Evolutionary conservation across 1,284 basidiomycete genomes (phyloP), one percentile per base, ranked within the genome.

Genomic region (Apiotrichum veenhuisii): DNA sequence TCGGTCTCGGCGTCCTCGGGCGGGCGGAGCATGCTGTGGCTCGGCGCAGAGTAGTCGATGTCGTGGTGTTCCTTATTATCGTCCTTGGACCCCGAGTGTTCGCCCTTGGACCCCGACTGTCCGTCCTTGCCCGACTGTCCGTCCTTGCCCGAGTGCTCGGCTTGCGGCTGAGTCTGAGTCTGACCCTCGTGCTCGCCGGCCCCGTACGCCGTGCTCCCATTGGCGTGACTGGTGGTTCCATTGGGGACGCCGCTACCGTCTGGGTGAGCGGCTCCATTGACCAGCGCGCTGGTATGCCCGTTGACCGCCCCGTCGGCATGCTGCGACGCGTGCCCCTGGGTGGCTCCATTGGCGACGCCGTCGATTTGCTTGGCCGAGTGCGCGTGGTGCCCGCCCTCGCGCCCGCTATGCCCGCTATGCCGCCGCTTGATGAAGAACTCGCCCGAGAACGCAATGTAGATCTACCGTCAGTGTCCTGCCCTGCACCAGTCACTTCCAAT

Each of bases 391-490:
- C 64, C 8, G 9, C 41, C 12, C 14, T 12, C 2, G 15, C 44
- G 44, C 17, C 44, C 14, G 37, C 20, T 22, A n/a, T 7, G 12
- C 27, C 46, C 18, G 33, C 34, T 18, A 11, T 15, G 9, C 5
- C 46, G 17, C 17, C 27, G 8, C 38, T 38, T 26, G 18, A 36
- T 47, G n/a, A 71, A 62, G 59, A 75, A 75, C 54, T 75, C 73
- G 42, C 73, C 73, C 41, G 67, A 70, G 62, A 64, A 70, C 3
- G 73, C 69, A 57, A 73, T 71, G 54, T 71, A 75, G 18, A 64
- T 68, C 72, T 74, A 53, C 1, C 40, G 33, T 54, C 45, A 53
- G 52, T 14, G 17, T 23, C 0, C 14, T 2, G 11, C 5, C n/a
- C 14, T 2, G 23, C 20, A 20, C 26, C 23, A 14, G 23, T 18